These are phyloP conservation scores for Protostelium mycophagum DNA, from an alignment of 78 protist genomes.

Conservation along the genomic window DNA sequence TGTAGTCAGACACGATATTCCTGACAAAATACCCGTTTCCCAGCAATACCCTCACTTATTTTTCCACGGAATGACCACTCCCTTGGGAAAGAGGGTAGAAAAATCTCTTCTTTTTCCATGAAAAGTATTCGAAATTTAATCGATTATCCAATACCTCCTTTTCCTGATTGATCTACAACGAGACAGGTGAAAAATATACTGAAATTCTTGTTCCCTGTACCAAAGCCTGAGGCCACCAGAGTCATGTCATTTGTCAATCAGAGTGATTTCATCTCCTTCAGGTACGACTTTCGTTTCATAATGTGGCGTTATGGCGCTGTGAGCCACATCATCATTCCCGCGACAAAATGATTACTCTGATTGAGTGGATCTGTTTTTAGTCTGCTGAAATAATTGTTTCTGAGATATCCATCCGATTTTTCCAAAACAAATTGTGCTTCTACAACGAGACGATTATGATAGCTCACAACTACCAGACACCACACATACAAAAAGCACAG, in stretches of 20 bases:
- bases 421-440: not conserved
- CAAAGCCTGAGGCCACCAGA: conserved; percentile 84
- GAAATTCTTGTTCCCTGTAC: conserved; percentile 97
- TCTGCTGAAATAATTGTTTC: too few species aligned
- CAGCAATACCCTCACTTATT: conserved; percentile 96
- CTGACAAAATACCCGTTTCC: conserved; percentile 47
- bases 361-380: too few species aligned
- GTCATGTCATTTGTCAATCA: conserved; percentile 90
- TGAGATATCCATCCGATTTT: not conserved
- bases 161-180: not conserved
- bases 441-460: not conserved
- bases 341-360: too few species aligned
- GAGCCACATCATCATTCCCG: too few species aligned
- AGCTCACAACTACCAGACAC: conserved; percentile 71
- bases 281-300: conserved; percentile 33
- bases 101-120: not conserved
- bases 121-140: too few species aligned
- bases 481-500: conserved; percentile 74
- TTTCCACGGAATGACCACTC: conserved; percentile 85
- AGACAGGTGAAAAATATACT: conserved; percentile 67
- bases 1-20: conserved; percentile 94
- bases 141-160: not conserved
- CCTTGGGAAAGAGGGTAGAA: conserved; percentile 83
- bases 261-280: conserved; percentile 91
- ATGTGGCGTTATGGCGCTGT: too few species aligned